phyloP scores from a whole-genome alignment of 148 eudicot genomes.

The Chenopodium berlandieri region DNA sequence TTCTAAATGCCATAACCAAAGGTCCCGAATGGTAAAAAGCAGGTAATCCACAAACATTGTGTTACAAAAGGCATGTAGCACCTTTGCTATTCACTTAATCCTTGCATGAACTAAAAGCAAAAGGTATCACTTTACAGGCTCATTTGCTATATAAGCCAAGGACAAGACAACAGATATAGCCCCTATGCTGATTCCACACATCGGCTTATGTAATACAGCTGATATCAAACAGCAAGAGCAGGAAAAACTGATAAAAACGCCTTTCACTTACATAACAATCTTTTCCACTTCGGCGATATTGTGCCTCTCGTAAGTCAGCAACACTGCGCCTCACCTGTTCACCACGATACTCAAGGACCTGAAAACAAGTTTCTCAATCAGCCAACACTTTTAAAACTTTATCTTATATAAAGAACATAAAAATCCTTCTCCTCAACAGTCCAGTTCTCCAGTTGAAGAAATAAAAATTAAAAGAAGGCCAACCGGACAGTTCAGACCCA shows the following conservation, averaged over 20 bases:
- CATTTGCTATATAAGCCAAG: neutral
- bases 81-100: neutral
- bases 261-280: slow-evolving; percentile 89
- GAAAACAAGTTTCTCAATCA: slow-evolving; percentile 21
- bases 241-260: neutral
- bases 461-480: neutral
- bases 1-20: neutral
- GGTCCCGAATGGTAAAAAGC: neutral
- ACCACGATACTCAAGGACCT: slow-evolving; percentile 96
- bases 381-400: neutral
- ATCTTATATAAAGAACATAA: too few relatives aligned
- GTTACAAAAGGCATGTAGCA: neutral
- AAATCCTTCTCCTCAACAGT: too few relatives aligned
- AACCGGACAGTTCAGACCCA: neutral
- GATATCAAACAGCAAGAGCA: neutral
- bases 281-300: slow-evolving; percentile 72
- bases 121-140: neutral
- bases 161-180: neutral
- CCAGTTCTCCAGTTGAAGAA: neutral
- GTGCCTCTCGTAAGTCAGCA: slow-evolving; percentile 89
- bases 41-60: neutral
- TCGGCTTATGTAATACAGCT: neutral
- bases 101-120: neutral
- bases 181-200: neutral
- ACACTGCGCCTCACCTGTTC: slow-evolving; percentile 87